phyloP scores from a whole-genome alignment of 2,329 filamentous ascomycete genomes.

The Cadophora sp. region DNA sequence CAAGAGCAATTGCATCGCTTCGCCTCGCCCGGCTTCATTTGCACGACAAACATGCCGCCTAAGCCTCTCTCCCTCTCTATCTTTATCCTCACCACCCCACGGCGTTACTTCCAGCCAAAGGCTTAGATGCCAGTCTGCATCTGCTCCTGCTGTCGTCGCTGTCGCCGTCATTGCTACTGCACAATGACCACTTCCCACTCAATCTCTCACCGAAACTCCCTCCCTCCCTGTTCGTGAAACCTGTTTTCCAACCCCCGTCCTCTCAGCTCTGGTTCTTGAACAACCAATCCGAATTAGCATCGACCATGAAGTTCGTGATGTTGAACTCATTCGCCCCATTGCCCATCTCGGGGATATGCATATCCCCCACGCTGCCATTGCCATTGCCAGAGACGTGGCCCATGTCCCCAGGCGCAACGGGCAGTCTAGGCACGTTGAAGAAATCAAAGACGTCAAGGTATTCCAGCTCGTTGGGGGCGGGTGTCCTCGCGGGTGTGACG shows the following conservation, averaged over 20 bases:
- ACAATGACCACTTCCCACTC: neutral
- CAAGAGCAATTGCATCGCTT: neutral
- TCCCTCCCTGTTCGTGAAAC: slow-evolving; percentile 2
- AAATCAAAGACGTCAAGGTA: slow-evolving; percentile 94
- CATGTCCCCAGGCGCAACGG: slow-evolving; percentile 49
- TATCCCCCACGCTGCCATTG: slow-evolving; percentile 36
- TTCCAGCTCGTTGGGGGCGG: slow-evolving; percentile 82
- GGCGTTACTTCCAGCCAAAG: neutral
- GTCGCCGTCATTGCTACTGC: neutral
- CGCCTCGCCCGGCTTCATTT: neutral
- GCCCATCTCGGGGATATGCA: slow-evolving; percentile 43
- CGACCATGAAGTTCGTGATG: slow-evolving; percentile 79
- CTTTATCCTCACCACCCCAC: neutral
- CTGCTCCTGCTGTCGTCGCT: neutral
- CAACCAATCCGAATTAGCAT: slow-evolving; percentile 78
- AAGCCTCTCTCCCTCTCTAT: neutral
- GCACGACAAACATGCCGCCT: neutral
- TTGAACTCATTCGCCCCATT: slow-evolving; percentile 66
- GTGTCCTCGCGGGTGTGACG: slow-evolving; percentile 68
- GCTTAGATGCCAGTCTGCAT: slow-evolving; percentile 8
- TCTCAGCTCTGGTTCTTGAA: slow-evolving; percentile 57
- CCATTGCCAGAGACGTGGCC: slow-evolving; percentile 35
- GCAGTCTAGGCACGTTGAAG: slow-evolving; percentile 86
- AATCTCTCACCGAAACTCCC: slow-evolving; percentile 5
- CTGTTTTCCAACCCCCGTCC: neutral